Base-by-base conservation (phyloP, 352 stramenopile genomes). In the Pythium rhizo-oryzae region DNA sequence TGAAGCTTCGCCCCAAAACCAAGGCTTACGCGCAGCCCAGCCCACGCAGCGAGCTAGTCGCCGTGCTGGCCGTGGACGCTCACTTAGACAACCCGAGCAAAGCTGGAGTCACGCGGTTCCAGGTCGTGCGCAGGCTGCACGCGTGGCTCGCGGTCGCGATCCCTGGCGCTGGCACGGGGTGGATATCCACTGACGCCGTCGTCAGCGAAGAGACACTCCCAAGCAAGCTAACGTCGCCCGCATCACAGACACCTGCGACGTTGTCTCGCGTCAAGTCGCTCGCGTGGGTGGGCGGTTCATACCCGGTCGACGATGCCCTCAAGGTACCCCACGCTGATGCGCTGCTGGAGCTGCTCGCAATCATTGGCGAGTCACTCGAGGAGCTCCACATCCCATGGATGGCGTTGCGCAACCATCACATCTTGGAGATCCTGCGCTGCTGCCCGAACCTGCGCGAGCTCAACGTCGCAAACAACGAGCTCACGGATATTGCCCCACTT, bases 391-490 rank as follows among this genome's bases (percentile, higher is more conserved):
- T 68, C 7, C 52, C 61, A 18, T 25, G 33, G 23, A 61, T 60
- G 51, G 37, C 41, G 30, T 28, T 68, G 3, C 61, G 33, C 11
- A 61, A 60, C 61, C 39, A 49, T 2, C 61, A 68, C 44, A 8
- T 68, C 28, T 8, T 24, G 18, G 21, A 8, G 18, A 68, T 68
- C 12, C 9, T 68, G 35, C 16, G 28, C 18, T 35, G 16, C 7
- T 68, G 51, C 18, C 61, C 51, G 2, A 56, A 59, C 21, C 41
- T 68, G 4, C 39, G 52, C 8, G 51, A 68, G 24, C 51, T 68
- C 25, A 68, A 68, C 37, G 8, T 68, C 37, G 37, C 28, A 13
- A 46, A 46, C n/a, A 68, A 68, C 41, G 28, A 49, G 18, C 61
- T 68, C 18, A 44, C 51, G 0, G 61, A 68, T 18, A 33, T 68